These are phyloP conservation scores for Podila verticillata DNA, from an alignment of 192 early-diverging fungal species.

Conservation along the genomic window DNA sequence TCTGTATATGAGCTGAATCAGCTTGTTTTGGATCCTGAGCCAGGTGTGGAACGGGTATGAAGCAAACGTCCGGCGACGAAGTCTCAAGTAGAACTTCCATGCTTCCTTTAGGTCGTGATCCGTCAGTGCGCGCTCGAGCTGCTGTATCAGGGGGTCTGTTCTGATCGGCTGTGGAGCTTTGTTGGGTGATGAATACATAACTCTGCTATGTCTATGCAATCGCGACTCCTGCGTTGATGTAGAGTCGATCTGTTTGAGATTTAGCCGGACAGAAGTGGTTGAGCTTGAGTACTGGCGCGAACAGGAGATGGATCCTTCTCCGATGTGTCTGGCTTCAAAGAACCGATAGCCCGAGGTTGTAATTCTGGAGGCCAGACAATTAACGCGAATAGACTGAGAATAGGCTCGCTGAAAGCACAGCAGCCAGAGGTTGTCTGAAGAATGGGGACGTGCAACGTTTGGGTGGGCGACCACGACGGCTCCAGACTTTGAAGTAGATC, in stretches of 20 bases:
- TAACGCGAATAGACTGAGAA: background rate
- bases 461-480: background rate
- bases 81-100: background rate
- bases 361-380: background rate
- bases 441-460: background rate
- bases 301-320: too few relatives aligned
- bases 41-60: background rate
- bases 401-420: slow-evolving; percentile 31
- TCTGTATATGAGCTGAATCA: slow-evolving; percentile 20
- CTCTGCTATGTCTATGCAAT: too few relatives aligned
- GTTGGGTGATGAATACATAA: background rate
- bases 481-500: background rate
- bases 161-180: background rate
- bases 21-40: slow-evolving; percentile 15
- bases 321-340: too few relatives aligned
- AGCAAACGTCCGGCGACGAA: slow-evolving; percentile 1
- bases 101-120: slow-evolving; percentile 5
- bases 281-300: too few relatives aligned
- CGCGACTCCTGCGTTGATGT: too few relatives aligned
- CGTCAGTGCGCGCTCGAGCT: slow-evolving; percentile 6
- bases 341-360: too few relatives aligned
- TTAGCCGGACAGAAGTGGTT: too few relatives aligned
- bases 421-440: slow-evolving; percentile 20
- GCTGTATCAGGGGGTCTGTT: background rate
- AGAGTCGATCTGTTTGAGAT: too few relatives aligned